A percentile compares a stretch with the other conserved stretches of the same genome.
Conservation (phyloP, 1,284 basidiomycete species). For the Lentinula novae-zelandiae region DNA sequence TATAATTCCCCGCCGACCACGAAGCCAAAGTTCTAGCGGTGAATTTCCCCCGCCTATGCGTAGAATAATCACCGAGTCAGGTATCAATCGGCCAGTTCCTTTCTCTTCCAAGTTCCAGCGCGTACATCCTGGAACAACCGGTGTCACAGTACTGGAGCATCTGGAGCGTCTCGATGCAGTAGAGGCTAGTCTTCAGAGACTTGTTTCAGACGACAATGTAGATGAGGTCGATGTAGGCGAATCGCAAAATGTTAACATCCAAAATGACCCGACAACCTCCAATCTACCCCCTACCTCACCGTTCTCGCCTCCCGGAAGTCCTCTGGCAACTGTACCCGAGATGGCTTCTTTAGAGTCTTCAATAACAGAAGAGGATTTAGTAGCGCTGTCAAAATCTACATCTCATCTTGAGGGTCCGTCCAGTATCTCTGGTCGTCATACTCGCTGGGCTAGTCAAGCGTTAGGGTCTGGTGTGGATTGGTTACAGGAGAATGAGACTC, state of each 20-base stretch:
- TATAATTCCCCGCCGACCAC: constrained; percentile 48
- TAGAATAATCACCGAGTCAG: constrained; percentile 60
- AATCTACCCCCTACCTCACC: constrained; percentile 28
- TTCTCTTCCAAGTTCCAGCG: constrained; percentile 76
- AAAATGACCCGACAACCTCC: neutral
- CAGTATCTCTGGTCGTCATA: constrained; percentile 24
- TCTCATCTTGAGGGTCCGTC: constrained; percentile 57
- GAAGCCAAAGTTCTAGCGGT: constrained; percentile 55
- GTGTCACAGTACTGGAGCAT: constrained; percentile 77
- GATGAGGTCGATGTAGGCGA: constrained; percentile 58
- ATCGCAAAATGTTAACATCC: constrained; percentile 13
- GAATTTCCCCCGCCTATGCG: constrained; percentile 74
- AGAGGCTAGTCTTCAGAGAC: constrained; percentile 69
- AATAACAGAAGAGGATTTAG: constrained; percentile 69
- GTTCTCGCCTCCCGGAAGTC: constrained; percentile 47
- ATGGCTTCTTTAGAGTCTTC: constrained; percentile 43
- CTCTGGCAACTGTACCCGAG: constrained; percentile 49
- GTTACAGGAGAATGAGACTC: constrained; percentile 46
- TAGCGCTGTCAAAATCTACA: constrained; percentile 69
- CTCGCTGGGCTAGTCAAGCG: constrained; percentile 43
- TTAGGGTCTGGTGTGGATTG: constrained; percentile 54
- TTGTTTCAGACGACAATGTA: constrained; percentile 48
- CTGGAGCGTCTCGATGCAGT: constrained; percentile 78
- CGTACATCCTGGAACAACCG: constrained; percentile 78
- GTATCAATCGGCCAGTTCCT: constrained; percentile 67